phyloP scores from a whole-genome alignment of 225 moss, liverwort and hornwort genomes.

The Pseudoscleropodium purum region DNA sequence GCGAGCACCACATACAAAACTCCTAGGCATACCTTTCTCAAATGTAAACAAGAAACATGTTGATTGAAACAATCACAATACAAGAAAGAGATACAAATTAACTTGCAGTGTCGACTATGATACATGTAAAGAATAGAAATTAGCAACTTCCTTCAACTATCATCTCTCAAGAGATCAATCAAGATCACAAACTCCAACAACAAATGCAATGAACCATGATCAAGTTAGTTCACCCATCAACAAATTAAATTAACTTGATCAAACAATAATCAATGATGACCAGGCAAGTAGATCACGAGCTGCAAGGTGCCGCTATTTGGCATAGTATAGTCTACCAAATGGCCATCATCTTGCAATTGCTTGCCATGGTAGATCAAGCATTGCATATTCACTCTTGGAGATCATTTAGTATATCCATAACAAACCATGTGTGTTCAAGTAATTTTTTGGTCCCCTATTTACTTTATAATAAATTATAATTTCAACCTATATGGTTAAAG shows the following conservation, averaged over 20 bases:
- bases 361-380: no score
- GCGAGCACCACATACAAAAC: neutral
- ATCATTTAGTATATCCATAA: no score
- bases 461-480: no score
- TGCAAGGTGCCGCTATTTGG: no score
- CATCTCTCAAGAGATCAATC: neutral
- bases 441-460: no score
- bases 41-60: neutral
- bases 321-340: no score
- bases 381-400: no score
- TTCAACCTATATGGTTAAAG: no score
- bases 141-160: neutral
- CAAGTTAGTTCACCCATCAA: neutral
- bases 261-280: neutral
- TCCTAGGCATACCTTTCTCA: neutral
- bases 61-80: neutral
- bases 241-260: neutral
- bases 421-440: no score
- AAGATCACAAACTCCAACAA: neutral
- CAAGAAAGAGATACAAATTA: neutral
- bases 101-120: rapidly evolving
- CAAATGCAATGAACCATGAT: neutral
- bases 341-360: no score
- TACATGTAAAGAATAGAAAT: neutral
- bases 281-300: no score